Base-by-base conservation (phyloP, 768 basidiomycete genomes). In the Tubosaeta sp. region DNA sequence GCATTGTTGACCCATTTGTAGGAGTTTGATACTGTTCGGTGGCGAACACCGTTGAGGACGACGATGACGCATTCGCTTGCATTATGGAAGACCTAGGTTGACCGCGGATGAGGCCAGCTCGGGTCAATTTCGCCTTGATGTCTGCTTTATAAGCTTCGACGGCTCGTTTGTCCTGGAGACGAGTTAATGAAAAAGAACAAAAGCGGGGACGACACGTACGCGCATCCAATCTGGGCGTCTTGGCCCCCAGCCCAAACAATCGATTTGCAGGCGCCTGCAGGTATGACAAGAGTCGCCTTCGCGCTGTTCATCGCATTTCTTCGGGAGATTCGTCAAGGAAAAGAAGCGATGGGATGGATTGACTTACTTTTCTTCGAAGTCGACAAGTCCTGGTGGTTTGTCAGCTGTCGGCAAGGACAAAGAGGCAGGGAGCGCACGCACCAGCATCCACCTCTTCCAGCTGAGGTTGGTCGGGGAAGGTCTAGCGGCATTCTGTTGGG, bases 241-340 rank as follows among this genome's bases (percentile, higher is more conserved):
- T 8, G 83, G 73, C 4, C 90, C 90, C 90, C 90, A 92, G 12
- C 90, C 90, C 4, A 92, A 74, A 69, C 90, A 92, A 46, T 86
- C 76, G 61, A 92, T 88, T 43, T 83, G 84, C 32, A 92, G 75
- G 45, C 90, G 86, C 52, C 81, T 77, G 66, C 90, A 92, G 1
- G 90, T 92, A 59, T 80, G 77, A 70, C 89, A 92, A 3, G 88
- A 86, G 68, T 87, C 81, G 53, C 81, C 84, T 62, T 86, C 84
- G 57, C 87, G 82, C 57, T 88, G 83, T 61, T 92, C 89, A 66
- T 92, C 89, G 68, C 89, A 92, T 87, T 92, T 92, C 88, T 91
- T 66, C 6, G 22, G 46, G 52, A 43, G 24, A 32, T 44, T 22
- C 8, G 52, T 58, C 44, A 55, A 19, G 51, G 27, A 31, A 38